A percentile compares a stretch with the other conserved stretches of the same genome.
These are phyloP conservation scores for Xanthoceras sorbifolium DNA, from an alignment of 345 rosid genomes.

Conservation along the genomic window DNA sequence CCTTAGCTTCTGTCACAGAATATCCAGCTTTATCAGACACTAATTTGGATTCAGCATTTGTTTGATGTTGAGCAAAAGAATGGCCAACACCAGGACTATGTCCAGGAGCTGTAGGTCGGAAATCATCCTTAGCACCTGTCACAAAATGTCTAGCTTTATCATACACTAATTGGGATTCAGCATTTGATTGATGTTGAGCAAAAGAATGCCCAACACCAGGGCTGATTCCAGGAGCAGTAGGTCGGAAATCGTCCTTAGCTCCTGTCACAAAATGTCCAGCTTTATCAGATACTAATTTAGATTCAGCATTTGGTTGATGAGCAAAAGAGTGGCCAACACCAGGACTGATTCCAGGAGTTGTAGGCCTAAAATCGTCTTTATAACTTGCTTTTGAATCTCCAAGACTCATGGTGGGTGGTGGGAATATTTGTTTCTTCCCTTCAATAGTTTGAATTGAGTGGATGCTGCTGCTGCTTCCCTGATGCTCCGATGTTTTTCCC, in stretches of 20 bases:
- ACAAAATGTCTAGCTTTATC: too few relatives aligned
- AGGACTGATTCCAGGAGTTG: constrained; percentile 47
- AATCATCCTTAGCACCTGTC: too few relatives aligned
- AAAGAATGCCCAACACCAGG: constrained; percentile 41
- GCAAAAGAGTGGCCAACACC: constrained; percentile 33
- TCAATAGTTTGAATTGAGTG: too few relatives aligned
- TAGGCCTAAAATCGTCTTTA: constrained; percentile 31
- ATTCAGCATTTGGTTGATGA: not conserved
- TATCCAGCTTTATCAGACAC: constrained; percentile 13
- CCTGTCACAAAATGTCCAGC: not conserved
- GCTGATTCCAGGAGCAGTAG: constrained; percentile 43
- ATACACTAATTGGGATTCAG: too few relatives aligned
- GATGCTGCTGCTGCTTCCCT: not conserved
- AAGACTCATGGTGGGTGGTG: not conserved
- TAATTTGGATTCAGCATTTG: too few relatives aligned
- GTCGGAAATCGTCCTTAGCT: constrained; percentile 25
- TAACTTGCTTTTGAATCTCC: not conserved
- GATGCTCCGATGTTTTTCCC: not conserved
- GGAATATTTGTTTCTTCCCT: not conserved
- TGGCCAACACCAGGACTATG: too few relatives aligned
- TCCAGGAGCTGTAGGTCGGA: too few relatives aligned
- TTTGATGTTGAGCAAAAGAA: too few relatives aligned
- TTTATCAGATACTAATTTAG: not conserved
- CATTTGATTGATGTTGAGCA: too few relatives aligned
- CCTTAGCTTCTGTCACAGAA: constrained; percentile 27